Conservation (phyloP, 2,329 filamentous ascomycete species). For the Neonectria magnoliae region DNA sequence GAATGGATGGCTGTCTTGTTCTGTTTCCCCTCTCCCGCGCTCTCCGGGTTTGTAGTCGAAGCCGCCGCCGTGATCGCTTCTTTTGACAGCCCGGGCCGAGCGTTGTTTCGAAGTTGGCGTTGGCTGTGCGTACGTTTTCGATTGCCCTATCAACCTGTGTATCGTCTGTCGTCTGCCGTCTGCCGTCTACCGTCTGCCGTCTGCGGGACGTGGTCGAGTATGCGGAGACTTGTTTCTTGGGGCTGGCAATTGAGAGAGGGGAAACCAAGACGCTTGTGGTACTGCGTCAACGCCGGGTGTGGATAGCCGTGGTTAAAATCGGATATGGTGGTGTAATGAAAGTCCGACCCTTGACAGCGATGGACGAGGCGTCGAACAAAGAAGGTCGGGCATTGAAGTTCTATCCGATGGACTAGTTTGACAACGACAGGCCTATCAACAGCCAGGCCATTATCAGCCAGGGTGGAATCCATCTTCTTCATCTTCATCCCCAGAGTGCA, state of each 20-base stretch:
- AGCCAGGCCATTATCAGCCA: not conserved
- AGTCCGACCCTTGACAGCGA: conserved; percentile 9
- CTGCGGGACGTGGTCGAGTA: conserved; percentile 16
- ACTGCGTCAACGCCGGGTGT: conserved; percentile 32
- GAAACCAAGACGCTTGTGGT: conserved; percentile 9
- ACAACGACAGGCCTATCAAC: not conserved
- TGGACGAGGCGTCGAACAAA: too few species aligned
- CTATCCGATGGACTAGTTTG: conserved; percentile 1
- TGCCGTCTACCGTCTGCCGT: conserved; percentile 3
- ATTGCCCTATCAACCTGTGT: not conserved
- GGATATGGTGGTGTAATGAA: conserved; percentile 24
- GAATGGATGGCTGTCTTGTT: not conserved
- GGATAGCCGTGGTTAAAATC: conserved; percentile 18
- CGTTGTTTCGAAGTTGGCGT: conserved; percentile 5
- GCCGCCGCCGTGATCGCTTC: not conserved
- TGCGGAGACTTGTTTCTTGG: conserved; percentile 1
- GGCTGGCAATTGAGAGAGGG: conserved; percentile 1
- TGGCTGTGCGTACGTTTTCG: not conserved
- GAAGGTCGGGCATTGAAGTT: conserved; percentile 25
- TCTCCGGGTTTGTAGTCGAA: not conserved
- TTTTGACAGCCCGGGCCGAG: not conserved
- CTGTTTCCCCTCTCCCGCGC: not conserved
- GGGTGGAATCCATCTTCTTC: not conserved
- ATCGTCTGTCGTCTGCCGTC: not conserved
- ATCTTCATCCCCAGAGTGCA: conserved; percentile 4